Base-by-base conservation (phyloP, 2,329 filamentous ascomycete species). In the Zymoseptoria pseudotritici region DNA sequence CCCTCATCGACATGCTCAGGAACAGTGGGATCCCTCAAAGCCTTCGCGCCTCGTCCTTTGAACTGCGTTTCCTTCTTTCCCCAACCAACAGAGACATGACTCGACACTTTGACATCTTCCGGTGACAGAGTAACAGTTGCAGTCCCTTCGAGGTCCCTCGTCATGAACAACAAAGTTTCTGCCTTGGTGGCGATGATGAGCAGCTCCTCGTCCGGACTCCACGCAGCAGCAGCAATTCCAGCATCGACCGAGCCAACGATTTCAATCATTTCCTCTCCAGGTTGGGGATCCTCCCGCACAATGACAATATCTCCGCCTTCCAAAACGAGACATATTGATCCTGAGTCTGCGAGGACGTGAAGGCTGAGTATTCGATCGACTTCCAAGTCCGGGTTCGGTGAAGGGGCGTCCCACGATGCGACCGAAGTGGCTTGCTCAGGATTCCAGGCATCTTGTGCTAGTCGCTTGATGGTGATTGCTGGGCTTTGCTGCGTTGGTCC, bases 51-150 rank as follows among this genome's bases (percentile, higher is more conserved):
- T 56, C 72, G 68, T 7, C 94, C 94, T 71, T 97, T 90, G 74
- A 99, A 99, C 73, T 99, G 94, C 0, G 94, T 99, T 76, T 99
- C 94, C 72, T 89, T 91, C 79, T 97, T 97, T 61, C 94, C 94
- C 94, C 94, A 99, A 55, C 94, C 94, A 21, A 99, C 93, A 20
- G 91, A 95, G 36, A 73, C 59, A 97, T 94, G 78, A 97, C 92
- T 73, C 88, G 94, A 24, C 89, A 97, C n/a, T 86, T 84, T 67
- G 88, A 88, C 64, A 96, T 82, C 74, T 96, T 93, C 52, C 20
- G 92, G 90, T 0, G 79, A 72, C 73, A 97, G 85, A 36, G 81
- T 78, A 56, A 89, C 82, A 74, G 92, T 89, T 36, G 88, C 84
- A 50, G 96, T 85, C 59, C 87, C 87, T 67, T 97, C 93, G 66